phyloP scores from a whole-genome alignment of 176 grass and related monocot genomes.

The Aegilops longissima region DNA sequence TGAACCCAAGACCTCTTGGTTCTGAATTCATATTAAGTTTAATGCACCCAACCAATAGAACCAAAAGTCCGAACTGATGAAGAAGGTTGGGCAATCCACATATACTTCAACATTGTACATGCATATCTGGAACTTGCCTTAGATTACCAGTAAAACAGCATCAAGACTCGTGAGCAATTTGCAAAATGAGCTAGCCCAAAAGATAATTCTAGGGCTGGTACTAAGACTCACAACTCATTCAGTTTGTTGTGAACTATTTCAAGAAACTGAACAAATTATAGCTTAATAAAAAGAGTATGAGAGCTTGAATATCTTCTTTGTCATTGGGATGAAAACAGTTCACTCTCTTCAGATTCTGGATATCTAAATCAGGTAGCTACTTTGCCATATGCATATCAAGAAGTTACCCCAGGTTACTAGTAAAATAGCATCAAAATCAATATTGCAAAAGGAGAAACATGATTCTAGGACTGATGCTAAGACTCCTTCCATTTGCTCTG shows the following conservation, averaged over 20 bases:
- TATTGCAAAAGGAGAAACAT: not conserved
- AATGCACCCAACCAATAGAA: too few relatives aligned
- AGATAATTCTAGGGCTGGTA: not conserved
- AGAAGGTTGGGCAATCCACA: too few relatives aligned
- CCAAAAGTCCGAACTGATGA: too few relatives aligned
- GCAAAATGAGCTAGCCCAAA: not conserved
- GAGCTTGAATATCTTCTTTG: not conserved
- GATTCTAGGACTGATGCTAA: not conserved
- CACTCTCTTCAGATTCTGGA: not conserved
- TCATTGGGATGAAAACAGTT: not conserved
- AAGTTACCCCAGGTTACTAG: not conserved
- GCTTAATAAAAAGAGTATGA: not conserved
- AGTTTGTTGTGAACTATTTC: not conserved
- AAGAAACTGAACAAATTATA: constrained; percentile 5
- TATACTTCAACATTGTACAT: not conserved
- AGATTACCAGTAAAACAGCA: not conserved
- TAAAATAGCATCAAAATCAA: constrained; percentile 3
- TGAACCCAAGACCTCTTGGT: too few relatives aligned
- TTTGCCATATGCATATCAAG: not conserved
- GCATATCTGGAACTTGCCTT: not conserved
- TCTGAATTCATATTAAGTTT: too few relatives aligned
- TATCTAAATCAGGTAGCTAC: not conserved
- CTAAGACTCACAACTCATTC: not conserved
- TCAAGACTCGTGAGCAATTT: not conserved
- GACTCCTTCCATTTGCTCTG: not conserved